A percentile compares a stretch with the other conserved stretches of the same genome.
Conservation (phyloP, 805 yeast species). For the Millerozyma miso region DNA sequence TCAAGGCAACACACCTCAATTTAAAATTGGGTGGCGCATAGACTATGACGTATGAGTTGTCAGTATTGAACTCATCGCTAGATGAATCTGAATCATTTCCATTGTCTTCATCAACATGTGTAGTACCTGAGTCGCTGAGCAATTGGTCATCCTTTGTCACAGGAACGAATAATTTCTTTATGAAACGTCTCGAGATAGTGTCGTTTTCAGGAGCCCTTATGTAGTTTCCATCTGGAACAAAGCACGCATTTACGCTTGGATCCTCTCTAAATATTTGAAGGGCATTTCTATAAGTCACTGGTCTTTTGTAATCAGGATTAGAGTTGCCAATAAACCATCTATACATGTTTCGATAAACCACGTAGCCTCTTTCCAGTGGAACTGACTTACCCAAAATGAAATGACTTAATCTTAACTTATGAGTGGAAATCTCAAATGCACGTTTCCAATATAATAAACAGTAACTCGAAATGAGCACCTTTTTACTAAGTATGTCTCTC, state of each 20-base stretch:
- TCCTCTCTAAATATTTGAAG: conserved; percentile 38
- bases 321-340: conserved; percentile 40
- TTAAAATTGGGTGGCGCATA: conserved; percentile 83
- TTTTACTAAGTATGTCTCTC: conserved; percentile 4
- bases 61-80: conserved; percentile 36
- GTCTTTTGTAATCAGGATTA: conserved; percentile 54
- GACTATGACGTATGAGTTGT: conserved; percentile 61
- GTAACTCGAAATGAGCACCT: conserved; percentile 21
- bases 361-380: conserved; percentile 66
- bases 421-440: conserved; percentile 53
- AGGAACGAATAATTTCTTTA: conserved; percentile 67
- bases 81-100: conserved; percentile 32
- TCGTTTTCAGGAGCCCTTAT: conserved; percentile 88
- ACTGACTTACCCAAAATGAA: conserved; percentile 63
- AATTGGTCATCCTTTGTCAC: conserved; percentile 77
- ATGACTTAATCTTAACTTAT: conserved; percentile 69
- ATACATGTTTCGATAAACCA: conserved; percentile 49
- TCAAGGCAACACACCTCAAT: conserved; percentile 48
- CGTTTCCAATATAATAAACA: conserved; percentile 56
- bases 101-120: conserved; percentile 4
- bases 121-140: conserved; percentile 18
- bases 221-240: conserved; percentile 76
- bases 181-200: conserved; percentile 60
- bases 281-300: conserved; percentile 50
- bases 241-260: conserved; percentile 46